Evolutionary conservation across 2,329 filamentous ascomycete species (phyloP).

Genomic region (Fusarium hainanense): DNA sequence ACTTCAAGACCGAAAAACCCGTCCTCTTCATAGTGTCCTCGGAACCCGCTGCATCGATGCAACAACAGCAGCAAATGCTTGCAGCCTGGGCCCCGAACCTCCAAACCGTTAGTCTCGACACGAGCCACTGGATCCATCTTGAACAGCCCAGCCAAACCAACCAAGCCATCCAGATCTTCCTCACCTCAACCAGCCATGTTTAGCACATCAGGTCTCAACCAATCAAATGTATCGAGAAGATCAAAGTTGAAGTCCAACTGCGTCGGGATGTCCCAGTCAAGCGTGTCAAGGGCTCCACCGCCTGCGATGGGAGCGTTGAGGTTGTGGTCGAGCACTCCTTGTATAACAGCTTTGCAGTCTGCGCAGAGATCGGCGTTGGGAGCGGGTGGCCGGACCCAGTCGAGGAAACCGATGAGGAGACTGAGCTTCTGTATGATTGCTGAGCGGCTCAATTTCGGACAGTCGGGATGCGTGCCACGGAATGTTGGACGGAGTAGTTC

Average conservation of each 20-base stretch:
- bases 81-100: constrained; percentile 48
- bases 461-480: constrained; percentile 48
- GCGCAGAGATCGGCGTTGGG: constrained; percentile 62
- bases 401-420: constrained; percentile 62
- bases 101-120: constrained; percentile 50
- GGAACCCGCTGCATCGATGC: constrained; percentile 18
- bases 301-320: constrained; percentile 53
- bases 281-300: constrained; percentile 39
- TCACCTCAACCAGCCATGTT: constrained; percentile 6
- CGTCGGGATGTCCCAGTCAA: constrained; percentile 52
- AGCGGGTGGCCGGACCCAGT: constrained; percentile 61
- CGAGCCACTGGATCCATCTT: constrained; percentile 52
- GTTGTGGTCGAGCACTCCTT: constrained; percentile 61
- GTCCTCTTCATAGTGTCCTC: constrained; percentile 41
- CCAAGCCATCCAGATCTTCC: constrained; percentile 37
- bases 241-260: constrained; percentile 58
- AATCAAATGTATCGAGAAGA: constrained; percentile 62
- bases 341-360: constrained; percentile 60
- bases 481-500: constrained; percentile 60
- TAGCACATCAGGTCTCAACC: constrained; percentile 49
- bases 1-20: constrained; percentile 32
- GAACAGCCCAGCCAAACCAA: constrained; percentile 46
- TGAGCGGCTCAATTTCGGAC: constrained; percentile 56
- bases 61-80: constrained; percentile 46
- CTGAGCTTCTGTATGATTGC: constrained; percentile 64